phyloP scores from a whole-genome alignment of 192 early-diverging fungal genomes.

The Backusella mclennaniae region DNA sequence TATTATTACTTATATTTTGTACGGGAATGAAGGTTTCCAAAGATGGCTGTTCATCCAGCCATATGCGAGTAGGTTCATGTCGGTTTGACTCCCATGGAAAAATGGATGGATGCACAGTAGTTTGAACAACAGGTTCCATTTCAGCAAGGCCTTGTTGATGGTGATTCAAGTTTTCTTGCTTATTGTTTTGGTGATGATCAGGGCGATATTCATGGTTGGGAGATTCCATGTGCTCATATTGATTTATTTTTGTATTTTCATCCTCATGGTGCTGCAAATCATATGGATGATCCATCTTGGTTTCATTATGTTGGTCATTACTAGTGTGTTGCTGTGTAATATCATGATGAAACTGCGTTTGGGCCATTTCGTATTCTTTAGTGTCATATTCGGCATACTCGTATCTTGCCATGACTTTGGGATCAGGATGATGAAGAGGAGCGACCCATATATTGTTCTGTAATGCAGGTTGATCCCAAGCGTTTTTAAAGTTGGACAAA shows the following conservation, averaged over 20 bases:
- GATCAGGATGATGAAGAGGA: slow-evolving; percentile 18
- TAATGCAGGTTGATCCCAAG: slow-evolving; percentile 25
- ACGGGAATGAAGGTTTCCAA: not conserved
- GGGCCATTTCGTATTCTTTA: not conserved
- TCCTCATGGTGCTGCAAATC: not conserved
- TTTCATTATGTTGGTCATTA: not conserved
- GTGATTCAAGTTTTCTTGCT: not conserved
- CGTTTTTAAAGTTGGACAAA: slow-evolving; percentile 17
- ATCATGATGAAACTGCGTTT: not conserved
- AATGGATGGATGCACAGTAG: not conserved
- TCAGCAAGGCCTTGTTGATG: too few species aligned
- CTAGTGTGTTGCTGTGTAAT: too few species aligned
- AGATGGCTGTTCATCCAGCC: slow-evolving; percentile 8
- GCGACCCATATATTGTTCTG: slow-evolving; percentile 22
- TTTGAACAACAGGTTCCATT: not conserved
- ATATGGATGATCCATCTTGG: not conserved
- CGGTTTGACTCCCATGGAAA: not conserved
- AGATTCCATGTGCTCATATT: not conserved
- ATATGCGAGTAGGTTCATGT: slow-evolving; percentile 9
- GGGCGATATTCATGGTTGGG: not conserved
- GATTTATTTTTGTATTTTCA: not conserved
- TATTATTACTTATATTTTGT: not conserved
- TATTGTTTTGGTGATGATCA: not conserved
- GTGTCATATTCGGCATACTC: slow-evolving; percentile 13
- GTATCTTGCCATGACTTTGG: not conserved